A percentile compares a stretch with the other conserved stretches of the same genome.
Conservation (phyloP, 139 green algal genomes). For the Chlorella vulgaris region DNA sequence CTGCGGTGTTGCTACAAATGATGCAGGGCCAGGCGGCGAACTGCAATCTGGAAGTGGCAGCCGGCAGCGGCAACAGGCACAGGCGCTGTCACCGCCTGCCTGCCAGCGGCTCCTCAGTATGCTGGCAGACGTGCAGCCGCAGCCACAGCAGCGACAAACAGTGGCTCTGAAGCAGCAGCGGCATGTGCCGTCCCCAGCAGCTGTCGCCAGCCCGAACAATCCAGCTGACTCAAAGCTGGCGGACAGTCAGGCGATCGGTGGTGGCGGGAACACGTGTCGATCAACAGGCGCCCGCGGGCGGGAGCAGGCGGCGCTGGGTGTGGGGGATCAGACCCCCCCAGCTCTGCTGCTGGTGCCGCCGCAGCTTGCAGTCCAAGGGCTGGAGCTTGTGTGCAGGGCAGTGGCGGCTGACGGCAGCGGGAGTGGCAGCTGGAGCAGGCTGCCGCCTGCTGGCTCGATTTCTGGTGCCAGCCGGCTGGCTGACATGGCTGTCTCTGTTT, state of each 20-base stretch:
- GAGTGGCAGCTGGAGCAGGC: not conserved
- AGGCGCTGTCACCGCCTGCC: constrained; percentile 1
- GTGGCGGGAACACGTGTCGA: not conserved
- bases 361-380: constrained; percentile 1
- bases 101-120: constrained; percentile 14
- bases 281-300: not conserved
- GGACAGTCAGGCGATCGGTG: too few relatives aligned
- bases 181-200: not conserved
- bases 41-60: not conserved
- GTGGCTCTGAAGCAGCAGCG: not conserved
- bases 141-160: not conserved
- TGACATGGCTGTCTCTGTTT: not conserved
- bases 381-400: constrained; percentile 14
- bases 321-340: not conserved
- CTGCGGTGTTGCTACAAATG: too few relatives aligned
- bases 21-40: not conserved
- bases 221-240: too few relatives aligned
- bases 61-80: not conserved
- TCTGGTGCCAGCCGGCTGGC: not conserved
- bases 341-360: constrained; percentile 30
- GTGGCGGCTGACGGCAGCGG: not conserved
- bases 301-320: not conserved
- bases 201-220: not conserved
- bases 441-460: not conserved
- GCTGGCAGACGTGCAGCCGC: not conserved